Conservation (phyloP, 441 rosid genomes). For the Gossypium trilobum region DNA sequence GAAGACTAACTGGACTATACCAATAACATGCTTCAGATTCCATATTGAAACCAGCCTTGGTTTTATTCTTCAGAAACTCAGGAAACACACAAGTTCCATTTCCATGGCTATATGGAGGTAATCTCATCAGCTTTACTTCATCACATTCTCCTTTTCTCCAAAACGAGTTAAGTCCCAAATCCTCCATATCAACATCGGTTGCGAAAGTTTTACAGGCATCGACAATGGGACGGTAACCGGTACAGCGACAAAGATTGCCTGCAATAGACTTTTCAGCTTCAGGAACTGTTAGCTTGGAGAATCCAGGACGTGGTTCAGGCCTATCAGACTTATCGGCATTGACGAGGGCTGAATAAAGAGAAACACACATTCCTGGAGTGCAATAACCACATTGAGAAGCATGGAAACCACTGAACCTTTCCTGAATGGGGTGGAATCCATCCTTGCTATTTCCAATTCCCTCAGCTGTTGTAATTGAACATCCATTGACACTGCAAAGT, state of each 20-base stretch:
- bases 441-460: constrained; percentile 73
- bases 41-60: constrained; percentile 22
- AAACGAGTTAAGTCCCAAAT: constrained; percentile 65
- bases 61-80: constrained; percentile 51
- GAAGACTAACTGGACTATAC: constrained; percentile 39
- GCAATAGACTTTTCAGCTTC: constrained; percentile 71
- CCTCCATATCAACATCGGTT: constrained; percentile 70
- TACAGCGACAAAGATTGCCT: constrained; percentile 85
- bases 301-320: constrained; percentile 37
- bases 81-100: constrained; percentile 38
- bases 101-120: constrained; percentile 32
- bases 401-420: constrained; percentile 64
- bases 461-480: constrained; percentile 69
- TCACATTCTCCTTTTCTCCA: constrained; percentile 54
- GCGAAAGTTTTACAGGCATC: constrained; percentile 92
- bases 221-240: constrained; percentile 76
- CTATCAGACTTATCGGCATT: constrained; percentile 51
- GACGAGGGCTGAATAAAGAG: constrained; percentile 63
- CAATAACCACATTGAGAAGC: constrained; percentile 93
- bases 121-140: constrained; percentile 29
- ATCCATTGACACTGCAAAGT: constrained; percentile 60
- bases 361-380: constrained; percentile 82
- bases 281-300: constrained; percentile 48
- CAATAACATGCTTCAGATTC: constrained; percentile 31
- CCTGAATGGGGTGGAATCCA: constrained; percentile 74